Conservation (phyloP, 768 basidiomycete species). For the Pisolithus tinctorius region DNA sequence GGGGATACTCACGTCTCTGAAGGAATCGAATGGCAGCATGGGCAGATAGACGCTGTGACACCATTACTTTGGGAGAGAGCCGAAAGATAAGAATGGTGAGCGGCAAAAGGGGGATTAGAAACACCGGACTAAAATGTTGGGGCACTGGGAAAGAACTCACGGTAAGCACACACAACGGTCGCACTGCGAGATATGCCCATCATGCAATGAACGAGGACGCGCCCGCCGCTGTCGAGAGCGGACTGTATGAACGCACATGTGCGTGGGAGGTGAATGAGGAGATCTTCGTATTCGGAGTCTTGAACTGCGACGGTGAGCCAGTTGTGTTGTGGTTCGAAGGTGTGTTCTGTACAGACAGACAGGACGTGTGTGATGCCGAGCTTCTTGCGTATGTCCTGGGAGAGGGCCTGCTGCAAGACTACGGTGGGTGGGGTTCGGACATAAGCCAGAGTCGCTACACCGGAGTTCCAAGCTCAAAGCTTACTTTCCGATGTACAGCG, state of each 20-base stretch:
- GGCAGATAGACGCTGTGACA: constrained; percentile 34
- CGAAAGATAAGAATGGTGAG: neutral
- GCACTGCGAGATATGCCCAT: constrained; percentile 70
- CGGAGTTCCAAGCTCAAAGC: neutral
- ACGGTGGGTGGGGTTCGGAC: neutral
- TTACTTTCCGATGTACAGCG: constrained; percentile 32
- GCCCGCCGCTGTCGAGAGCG: constrained; percentile 46
- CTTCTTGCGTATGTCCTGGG: constrained; percentile 20
- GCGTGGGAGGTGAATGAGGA: constrained; percentile 57
- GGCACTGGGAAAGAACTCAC: constrained; percentile 28
- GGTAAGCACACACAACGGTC: constrained; percentile 51
- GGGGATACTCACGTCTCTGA: constrained; percentile 36
- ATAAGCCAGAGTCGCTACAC: neutral
- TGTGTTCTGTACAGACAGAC: constrained; percentile 52
- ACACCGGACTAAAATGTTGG: neutral
- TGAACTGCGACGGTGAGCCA: constrained; percentile 31
- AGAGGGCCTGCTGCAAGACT: constrained; percentile 30
- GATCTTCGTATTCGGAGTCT: constrained; percentile 45
- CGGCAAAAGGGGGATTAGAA: constrained; percentile 2
- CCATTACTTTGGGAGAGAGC: constrained; percentile 39
- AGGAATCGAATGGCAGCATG: constrained; percentile 43
- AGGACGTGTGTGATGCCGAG: constrained; percentile 50
- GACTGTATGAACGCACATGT: constrained; percentile 58
- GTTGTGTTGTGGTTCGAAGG: constrained; percentile 34
- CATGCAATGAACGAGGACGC: constrained; percentile 64